A percentile compares a stretch with the other conserved stretches of the same genome.
Conservation (phyloP, 495 filamentous ascomycete species). For the Penicillium malachiteum region DNA sequence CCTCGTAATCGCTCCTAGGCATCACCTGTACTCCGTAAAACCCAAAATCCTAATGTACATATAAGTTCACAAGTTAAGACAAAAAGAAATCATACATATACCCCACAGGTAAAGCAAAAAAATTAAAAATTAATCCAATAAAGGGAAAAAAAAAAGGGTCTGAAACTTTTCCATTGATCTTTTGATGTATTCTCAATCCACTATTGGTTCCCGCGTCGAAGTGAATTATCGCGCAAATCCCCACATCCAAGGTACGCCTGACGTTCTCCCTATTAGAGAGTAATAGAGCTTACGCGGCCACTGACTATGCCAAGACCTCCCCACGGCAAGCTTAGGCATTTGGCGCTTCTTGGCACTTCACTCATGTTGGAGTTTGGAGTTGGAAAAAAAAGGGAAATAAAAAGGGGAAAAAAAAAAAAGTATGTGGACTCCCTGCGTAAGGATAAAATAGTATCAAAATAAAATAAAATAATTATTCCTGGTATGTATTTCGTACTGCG, state of each 20-base stretch:
- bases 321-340: constrained; percentile 33
- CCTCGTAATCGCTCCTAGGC: neutral
- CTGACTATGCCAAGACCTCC: constrained; percentile 24
- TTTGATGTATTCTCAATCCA: neutral
- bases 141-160: constrained; percentile 7
- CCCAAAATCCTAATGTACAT: too few relatives aligned
- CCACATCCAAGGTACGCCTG: constrained; percentile 19
- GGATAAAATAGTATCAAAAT: neutral
- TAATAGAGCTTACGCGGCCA: constrained; percentile 34
- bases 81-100: neutral
- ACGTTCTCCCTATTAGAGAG: constrained; percentile 8
- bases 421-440: neutral
- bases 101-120: neutral
- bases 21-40: neutral
- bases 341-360: constrained; percentile 29
- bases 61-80: too few relatives aligned
- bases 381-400: too few relatives aligned
- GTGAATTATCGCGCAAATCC: constrained; percentile 9
- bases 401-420: neutral
- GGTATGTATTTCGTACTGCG: neutral
- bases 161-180: neutral
- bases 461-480: neutral
- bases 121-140: neutral
- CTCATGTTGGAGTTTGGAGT: too few relatives aligned
- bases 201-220: constrained; percentile 5